Evolutionary conservation across 768 basidiomycete species (phyloP), one percentile per base, ranked within the genome.

Genomic region (Clathrus columnatus): DNA sequence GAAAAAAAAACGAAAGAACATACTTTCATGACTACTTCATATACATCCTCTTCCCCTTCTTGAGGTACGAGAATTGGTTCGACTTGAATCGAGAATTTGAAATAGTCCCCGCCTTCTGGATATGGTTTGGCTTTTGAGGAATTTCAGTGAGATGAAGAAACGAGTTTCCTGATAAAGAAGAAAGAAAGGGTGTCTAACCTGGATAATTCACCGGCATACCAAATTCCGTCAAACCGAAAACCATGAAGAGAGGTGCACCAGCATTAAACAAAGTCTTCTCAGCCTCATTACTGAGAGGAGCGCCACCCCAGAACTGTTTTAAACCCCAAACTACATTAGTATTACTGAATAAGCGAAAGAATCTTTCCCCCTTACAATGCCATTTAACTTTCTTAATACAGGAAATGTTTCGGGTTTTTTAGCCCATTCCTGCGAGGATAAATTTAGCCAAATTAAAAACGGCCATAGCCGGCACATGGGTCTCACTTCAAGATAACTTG

Each of bases 401-500:
- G 41, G 26, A 20, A 65, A 14, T 11, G 50, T 56, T 4, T 47
- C 48, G 0, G 61, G 58, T 8, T 59, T 32, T 8, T 54, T 57
- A 2, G 61, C 48, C 65, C 65, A 67, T 20, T 55, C 58, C 65
- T 66, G 14, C 5, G 8, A 26, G 8, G 5, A 27, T 29, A 16
- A 44, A 17, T 28, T 1, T 48, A 8, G 17, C n/a, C 26, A n/a
- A 21, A 21, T 30, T 1, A 16, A 7, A n/a, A n/a, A 21, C 20
- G 5, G 20, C 4, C 1, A 43, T n/a, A 41, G 3, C 7, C 27
- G 0, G 17, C 4, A 30, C 1, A 50, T 59, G 3, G 36, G 21
- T 28, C 54, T 20, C 24, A 66, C 68, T 61, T 69, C 66, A 7
- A 69, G 21, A 32, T 67, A 61, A 5, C 61, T 48, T 1, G 68